Conservation (phyloP, 345 rosid species). For the Citrus hindsii region DNA sequence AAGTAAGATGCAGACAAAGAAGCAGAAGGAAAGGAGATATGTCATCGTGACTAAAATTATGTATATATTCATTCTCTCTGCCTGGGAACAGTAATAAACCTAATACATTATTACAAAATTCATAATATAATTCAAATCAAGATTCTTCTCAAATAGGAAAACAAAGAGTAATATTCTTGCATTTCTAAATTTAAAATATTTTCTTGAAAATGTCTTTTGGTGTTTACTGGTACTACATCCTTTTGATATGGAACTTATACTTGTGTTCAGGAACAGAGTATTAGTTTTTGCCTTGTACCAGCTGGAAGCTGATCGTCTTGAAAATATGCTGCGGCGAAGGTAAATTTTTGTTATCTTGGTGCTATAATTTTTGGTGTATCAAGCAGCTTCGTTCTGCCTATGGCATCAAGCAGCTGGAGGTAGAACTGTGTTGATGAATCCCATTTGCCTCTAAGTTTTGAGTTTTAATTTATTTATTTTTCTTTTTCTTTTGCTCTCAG, state of each 20-base stretch:
- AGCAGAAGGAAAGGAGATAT: background rate
- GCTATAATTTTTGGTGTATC: background rate
- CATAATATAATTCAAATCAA: background rate
- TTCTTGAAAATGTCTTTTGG: background rate
- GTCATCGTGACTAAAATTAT: too few relatives aligned
- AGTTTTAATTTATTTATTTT: background rate
- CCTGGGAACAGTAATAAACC: background rate
- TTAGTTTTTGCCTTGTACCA: constrained; percentile 93
- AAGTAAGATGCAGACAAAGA: background rate
- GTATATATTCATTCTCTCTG: background rate
- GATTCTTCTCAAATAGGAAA: background rate
- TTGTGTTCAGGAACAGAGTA: constrained; percentile 64
- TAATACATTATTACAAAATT: background rate
- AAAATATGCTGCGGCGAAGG: constrained; percentile 69
- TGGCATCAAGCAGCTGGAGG: background rate
- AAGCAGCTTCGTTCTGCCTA: background rate
- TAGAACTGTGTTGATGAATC: background rate
- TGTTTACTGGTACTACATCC: background rate
- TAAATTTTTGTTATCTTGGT: constrained; percentile 16
- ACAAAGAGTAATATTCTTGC: background rate
- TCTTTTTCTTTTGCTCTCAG: constrained; percentile 28
- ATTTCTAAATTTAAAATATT: background rate
- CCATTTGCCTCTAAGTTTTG: background rate
- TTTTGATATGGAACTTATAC: constrained; percentile 20
- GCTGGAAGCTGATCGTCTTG: constrained; percentile 91